Conservation (phyloP, 2,329 filamentous ascomycete species). For the Lecanicillium sp. region DNA sequence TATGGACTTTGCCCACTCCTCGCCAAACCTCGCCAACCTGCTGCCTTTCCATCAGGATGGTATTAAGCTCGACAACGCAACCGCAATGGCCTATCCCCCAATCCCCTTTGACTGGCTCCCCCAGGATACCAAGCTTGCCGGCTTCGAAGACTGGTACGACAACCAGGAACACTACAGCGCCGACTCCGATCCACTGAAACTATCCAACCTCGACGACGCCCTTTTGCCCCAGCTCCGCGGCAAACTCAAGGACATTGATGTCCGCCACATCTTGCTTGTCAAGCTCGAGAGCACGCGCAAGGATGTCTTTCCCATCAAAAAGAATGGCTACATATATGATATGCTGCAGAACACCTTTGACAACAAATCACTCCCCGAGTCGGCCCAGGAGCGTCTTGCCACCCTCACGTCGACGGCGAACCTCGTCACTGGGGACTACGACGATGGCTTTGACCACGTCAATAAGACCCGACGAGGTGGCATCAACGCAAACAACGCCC, state of each 20-base stretch:
- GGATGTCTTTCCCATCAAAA: constrained; percentile 36
- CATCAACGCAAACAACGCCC: constrained; percentile 30
- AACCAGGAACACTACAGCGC: constrained; percentile 23
- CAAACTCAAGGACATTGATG: constrained; percentile 21
- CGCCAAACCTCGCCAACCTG: constrained; percentile 17
- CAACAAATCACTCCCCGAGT: constrained; percentile 22
- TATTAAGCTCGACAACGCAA: constrained; percentile 17
- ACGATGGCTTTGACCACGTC: constrained; percentile 23
- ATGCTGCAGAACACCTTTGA: constrained; percentile 23
- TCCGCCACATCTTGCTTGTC: constrained; percentile 35
- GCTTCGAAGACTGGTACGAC: constrained; percentile 20
- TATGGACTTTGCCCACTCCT: constrained; percentile 21
- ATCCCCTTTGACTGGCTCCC: constrained; percentile 19
- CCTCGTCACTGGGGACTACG: constrained; percentile 25
- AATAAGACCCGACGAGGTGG: constrained; percentile 23
- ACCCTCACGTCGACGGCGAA: constrained; percentile 23
- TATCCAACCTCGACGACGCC: constrained; percentile 28
- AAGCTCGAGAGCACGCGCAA: constrained; percentile 36
- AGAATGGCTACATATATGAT: constrained; percentile 27
- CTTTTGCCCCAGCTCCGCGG: constrained; percentile 19
- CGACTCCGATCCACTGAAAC: constrained; percentile 27
- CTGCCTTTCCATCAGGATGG: constrained; percentile 13
- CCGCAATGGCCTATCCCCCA: constrained; percentile 16
- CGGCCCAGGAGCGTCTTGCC: constrained; percentile 18
- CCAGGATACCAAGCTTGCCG: constrained; percentile 8